phyloP scores from a whole-genome alignment of 176 grass and related monocot species.

The Aegilops tauschii region DNA sequence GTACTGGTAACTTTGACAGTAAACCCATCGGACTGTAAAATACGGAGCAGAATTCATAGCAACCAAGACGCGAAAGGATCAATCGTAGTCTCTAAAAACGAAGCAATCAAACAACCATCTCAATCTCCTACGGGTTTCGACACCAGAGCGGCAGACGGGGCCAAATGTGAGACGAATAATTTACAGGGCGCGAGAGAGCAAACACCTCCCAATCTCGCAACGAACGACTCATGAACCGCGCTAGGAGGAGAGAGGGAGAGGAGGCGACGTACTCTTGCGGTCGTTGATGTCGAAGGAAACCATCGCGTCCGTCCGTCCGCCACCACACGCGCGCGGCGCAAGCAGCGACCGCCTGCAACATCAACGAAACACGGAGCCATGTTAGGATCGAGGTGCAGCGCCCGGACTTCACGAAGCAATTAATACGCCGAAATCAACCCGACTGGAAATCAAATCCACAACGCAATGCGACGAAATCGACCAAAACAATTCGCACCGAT shows the following conservation, averaged over 20 bases:
- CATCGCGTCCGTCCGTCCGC: conserved; percentile 35
- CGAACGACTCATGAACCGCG: conserved; percentile 15
- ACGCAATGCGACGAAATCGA: not conserved
- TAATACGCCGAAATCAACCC: too few species aligned
- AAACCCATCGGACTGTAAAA: not conserved
- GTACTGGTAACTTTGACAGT: not conserved
- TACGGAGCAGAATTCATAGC: not conserved
- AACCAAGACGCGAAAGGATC: not conserved
- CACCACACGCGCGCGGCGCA: not conserved
- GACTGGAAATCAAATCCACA: not conserved
- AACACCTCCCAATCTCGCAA: not conserved
- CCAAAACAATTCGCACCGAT: not conserved
- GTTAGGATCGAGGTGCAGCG: not conserved
- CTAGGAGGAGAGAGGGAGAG: not conserved
- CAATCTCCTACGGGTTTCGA: not conserved
- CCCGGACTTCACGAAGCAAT: not conserved
- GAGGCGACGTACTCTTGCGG: conserved; percentile 56
- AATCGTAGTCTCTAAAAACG: not conserved
- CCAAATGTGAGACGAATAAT: not conserved
- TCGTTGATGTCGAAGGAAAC: conserved; percentile 87
- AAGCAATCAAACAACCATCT: not conserved
- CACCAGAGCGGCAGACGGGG: not conserved
- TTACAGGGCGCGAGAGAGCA: not conserved
- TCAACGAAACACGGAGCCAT: not conserved
- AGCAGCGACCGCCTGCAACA: conserved; percentile 24